Evolutionary conservation across 495 filamentous ascomycete species (phyloP), one percentile per base, ranked within the genome.

Genomic region (Penicillium herquei): DNA sequence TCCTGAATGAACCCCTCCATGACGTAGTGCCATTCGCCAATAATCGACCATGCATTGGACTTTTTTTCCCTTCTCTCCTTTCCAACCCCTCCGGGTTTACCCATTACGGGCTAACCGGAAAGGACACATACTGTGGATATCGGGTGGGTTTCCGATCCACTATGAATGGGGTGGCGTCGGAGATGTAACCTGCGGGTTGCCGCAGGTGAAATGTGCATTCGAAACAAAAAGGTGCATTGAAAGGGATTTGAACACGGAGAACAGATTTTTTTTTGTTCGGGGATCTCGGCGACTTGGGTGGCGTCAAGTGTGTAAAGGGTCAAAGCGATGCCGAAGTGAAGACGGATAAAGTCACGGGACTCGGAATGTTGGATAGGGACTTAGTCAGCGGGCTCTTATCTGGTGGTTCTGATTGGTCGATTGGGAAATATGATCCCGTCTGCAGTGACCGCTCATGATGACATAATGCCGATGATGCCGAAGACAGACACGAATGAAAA

Each of bases 61-160:
- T 13, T 37, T 14, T 46, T 30, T 26, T 21, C 13, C 43, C 17
- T 11, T 26, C 34, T 13, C 12, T 14, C 31, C n/a, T 26, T 21
- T 31, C 43, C 17, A 30, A 46, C 18, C 26, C 43, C 43, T 46
- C 43, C 43, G 43, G 43, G 43, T 46, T 46, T 33, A 46, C 43
- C 43, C 43, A 46, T 46, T 46, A 26, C 43, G 43, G 43, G 43
- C 43, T 46, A 46, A 46, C 43, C 43, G 43, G 13, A 46, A 46
- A 46, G 26, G 43, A 46, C 11, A 26, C 43, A 32, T 31, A 31
- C 13, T 31, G 43, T 46, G 43, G 43, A 16, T 46, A 46, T n/a
- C 31, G 21, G 16, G 43, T 46, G 43, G 43, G 14, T 46, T n/a
- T 32, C 11, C 13, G 13, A 6, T 46, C 43, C 43, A 32, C 43